Base-by-base conservation (phyloP, 805 yeast species). In the Nakazawaea peltata region DNA sequence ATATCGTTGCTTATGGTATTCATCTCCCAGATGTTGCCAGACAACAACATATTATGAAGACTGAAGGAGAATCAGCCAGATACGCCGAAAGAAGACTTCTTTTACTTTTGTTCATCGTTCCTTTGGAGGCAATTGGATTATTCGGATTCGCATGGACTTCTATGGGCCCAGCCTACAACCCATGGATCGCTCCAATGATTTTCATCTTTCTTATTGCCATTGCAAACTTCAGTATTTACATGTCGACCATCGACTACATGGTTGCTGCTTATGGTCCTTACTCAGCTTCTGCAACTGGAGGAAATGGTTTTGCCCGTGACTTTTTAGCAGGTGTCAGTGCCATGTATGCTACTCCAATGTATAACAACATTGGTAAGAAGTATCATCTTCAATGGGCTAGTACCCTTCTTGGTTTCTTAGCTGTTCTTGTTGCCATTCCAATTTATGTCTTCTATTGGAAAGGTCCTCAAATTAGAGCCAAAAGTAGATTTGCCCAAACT, bases 241-340 rank as follows among this genome's bases (percentile, higher is more conserved):
- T 61, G 67, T 52, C 65, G n/a, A 62, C 68, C 13, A 60, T 62
- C 31, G 67, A 62, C 47, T 62, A 61, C 38, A 62, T 62, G 67
- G 54, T 61, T 13, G 59, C 62, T 4, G 60, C 65, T 5, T 62
- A 62, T 39, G 66, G 66, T 8, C 63, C 61, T 3, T 62, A 59
- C 44, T 58, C 67, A 21, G 65, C 68, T 1, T 60, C 66, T 12
- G 67, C 68, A 6, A 60, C 67, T 4, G 67, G 67, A 7, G 67
- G 67, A 23, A 62, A 62, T 38, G 68, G 65, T 5, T 61, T 59
- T 40, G 59, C 67, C 12, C 51, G 68, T 30, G 68, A 62, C 36
- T 54, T 61, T 37, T 42, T 62, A 29, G 66, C 66, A 2, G 68
- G 68, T 41, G 46, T 62, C 28, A 44, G 62, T 8, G 52, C 63